These are phyloP conservation scores for Ceratorhiza oryzae-sativae DNA, from an alignment of 1,284 basidiomycete genomes.

Conservation along the genomic window DNA sequence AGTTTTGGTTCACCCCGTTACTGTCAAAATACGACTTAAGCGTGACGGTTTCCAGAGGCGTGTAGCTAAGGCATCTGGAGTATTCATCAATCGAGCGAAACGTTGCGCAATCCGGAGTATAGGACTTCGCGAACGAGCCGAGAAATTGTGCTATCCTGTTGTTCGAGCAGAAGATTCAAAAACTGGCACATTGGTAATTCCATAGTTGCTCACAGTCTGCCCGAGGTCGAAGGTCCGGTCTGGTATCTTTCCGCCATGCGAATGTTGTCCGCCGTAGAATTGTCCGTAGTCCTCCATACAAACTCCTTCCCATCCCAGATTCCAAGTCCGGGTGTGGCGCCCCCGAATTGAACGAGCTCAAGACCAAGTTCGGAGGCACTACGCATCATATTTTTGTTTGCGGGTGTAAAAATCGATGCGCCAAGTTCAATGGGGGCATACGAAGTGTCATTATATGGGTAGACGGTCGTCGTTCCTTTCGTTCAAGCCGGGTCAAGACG, in stretches of 20 bases:
- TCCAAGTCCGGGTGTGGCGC: constrained; percentile 62
- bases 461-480: constrained; percentile 75
- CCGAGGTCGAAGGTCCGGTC: constrained; percentile 11
- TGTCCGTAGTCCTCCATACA: constrained; percentile 48
- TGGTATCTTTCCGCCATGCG: constrained; percentile 32
- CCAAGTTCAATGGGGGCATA: constrained; percentile 73
- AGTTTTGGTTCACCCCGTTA: constrained; percentile 65
- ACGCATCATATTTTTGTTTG: constrained; percentile 83
- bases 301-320: constrained; percentile 87
- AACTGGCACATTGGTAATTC: background rate
- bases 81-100: constrained; percentile 61
- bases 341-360: constrained; percentile 62
- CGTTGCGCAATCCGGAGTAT: background rate
- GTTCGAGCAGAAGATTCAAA: constrained; percentile 58
- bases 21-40: constrained; percentile 66
- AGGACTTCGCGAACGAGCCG: constrained; percentile 11
- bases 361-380: constrained; percentile 83
- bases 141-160: constrained; percentile 62
- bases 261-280: constrained; percentile 14
- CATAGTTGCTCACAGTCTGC: constrained; percentile 60
- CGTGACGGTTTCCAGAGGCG: constrained; percentile 60
- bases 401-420: constrained; percentile 85
- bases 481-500: background rate
- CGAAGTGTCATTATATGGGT: constrained; percentile 73
- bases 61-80: constrained; percentile 63